phyloP scores from a whole-genome alignment of 257 asterid species.

The Solanum tarijense region DNA sequence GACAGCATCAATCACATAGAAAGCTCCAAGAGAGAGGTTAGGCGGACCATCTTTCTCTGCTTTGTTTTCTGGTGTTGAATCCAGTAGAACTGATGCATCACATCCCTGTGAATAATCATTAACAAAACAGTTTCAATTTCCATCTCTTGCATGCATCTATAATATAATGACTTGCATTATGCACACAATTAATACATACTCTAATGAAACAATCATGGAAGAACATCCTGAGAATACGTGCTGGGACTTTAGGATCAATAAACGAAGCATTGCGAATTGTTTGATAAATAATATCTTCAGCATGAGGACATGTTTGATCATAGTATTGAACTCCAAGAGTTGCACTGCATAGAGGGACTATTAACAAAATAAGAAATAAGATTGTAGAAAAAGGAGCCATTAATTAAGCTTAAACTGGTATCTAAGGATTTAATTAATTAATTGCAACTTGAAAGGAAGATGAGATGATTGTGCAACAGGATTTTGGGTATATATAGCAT shows the following conservation, averaged over 20 bases:
- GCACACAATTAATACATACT: constrained; percentile 11
- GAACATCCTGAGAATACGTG: constrained; percentile 72
- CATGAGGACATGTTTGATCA: constrained; percentile 56
- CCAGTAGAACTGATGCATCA: constrained; percentile 69
- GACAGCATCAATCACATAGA: constrained; percentile 60
- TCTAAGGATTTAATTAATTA: neutral
- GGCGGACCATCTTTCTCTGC: constrained; percentile 87
- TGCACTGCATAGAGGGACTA: constrained; percentile 23
- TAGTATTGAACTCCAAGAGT: constrained; percentile 48
- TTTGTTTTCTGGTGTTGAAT: constrained; percentile 52
- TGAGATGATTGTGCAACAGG: constrained; percentile 14
- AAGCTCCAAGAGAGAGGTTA: constrained; percentile 49
- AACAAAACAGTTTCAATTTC: neutral
- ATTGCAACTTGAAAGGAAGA: neutral
- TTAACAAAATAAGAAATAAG: constrained; percentile 17
- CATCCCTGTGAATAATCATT: constrained; percentile 46
- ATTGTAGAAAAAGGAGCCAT: constrained; percentile 8
- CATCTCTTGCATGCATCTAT: neutral
- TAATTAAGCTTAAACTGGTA: neutral
- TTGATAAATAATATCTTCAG: constrained; percentile 38
- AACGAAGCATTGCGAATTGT: constrained; percentile 36
- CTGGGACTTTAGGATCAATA: constrained; percentile 50
- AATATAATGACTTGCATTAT: neutral
- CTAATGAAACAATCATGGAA: constrained; percentile 79
- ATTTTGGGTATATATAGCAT: constrained; percentile 22